These are phyloP conservation scores for Fusarium pilosicola DNA, from an alignment of 2,329 filamentous ascomycete genomes.

Conservation along the genomic window DNA sequence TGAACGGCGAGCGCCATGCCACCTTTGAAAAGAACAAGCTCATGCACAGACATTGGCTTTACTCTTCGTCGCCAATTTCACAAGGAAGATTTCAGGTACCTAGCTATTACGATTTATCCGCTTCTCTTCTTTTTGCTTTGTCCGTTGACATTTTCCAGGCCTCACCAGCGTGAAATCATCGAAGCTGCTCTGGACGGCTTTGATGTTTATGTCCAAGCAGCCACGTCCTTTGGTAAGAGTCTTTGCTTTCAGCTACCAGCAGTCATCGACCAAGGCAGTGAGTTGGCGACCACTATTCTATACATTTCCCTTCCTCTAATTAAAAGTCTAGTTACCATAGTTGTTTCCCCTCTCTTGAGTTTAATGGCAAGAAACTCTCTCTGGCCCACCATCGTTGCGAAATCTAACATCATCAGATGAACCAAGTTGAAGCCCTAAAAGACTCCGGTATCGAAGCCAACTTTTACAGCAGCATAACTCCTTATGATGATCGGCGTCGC, in stretches of 20 bases:
- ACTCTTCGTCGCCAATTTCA: slow-evolving; percentile 78
- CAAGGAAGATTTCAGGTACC: slow-evolving; percentile 81
- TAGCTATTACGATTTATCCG: slow-evolving; percentile 60
- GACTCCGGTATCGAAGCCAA: slow-evolving; percentile 81
- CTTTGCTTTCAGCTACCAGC: slow-evolving; percentile 93
- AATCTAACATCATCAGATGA: slow-evolving; percentile 67
- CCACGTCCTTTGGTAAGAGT: slow-evolving; percentile 91
- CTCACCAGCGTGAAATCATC: slow-evolving; percentile 89
- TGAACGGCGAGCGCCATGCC: slow-evolving; percentile 48
- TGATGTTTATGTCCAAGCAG: slow-evolving; percentile 94
- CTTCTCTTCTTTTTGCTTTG: background rate
- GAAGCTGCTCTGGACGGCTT: slow-evolving; percentile 80
- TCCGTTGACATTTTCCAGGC: slow-evolving; percentile 59
- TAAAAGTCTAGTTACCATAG: slow-evolving; percentile 76
- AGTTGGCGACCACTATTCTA: slow-evolving; percentile 48
- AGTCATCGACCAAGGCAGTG: slow-evolving; percentile 86
- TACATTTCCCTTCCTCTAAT: slow-evolving; percentile 21
- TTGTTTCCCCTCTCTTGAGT: slow-evolving; percentile 87
- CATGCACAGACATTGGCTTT: slow-evolving; percentile 75
- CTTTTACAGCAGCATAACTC: slow-evolving; percentile 87
- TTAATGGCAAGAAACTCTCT: slow-evolving; percentile 73
- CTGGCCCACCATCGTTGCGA: background rate
- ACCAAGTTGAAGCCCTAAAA: slow-evolving; percentile 86
- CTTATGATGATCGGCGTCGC: slow-evolving; percentile 68
- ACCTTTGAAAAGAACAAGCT: slow-evolving; percentile 56